phyloP scores from a whole-genome alignment of 331 rosid species.

The Ulmus americana region DNA sequence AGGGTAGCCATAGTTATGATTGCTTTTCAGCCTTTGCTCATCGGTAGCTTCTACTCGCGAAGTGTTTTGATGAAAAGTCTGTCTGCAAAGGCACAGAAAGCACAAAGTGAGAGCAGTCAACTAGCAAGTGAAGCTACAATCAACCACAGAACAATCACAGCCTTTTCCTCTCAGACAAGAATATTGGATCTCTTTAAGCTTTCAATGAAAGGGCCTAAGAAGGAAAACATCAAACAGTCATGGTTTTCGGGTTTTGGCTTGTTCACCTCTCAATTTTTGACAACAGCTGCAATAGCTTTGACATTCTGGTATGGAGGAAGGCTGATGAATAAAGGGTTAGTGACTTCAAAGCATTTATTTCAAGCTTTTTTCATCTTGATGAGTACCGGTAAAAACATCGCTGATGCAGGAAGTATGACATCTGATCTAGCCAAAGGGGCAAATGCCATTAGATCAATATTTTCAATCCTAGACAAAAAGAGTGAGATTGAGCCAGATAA shows the following conservation, averaged over 20 bases:
- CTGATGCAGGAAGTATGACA: conserved; percentile 71
- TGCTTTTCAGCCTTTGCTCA: conserved; percentile 62
- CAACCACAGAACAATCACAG: conserved; percentile 64
- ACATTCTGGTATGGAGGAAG: conserved; percentile 79
- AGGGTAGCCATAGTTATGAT: conserved; percentile 66
- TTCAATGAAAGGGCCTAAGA: conserved; percentile 51
- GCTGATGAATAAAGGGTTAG: conserved; percentile 33
- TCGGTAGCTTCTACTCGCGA: conserved; percentile 56
- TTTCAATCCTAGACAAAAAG: conserved; percentile 49
- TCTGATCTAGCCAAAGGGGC: conserved; percentile 69
- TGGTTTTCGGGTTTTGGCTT: conserved; percentile 60
- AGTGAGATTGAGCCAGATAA: conserved; percentile 61
- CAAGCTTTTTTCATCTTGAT: conserved; percentile 66
- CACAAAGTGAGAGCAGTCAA: conserved; percentile 61
- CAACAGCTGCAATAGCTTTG: conserved; percentile 52
- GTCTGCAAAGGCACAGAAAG: conserved; percentile 51
- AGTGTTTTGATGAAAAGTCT: conserved; percentile 51
- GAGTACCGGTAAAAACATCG: conserved; percentile 64
- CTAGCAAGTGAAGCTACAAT: conserved; percentile 70
- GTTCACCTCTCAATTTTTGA: conserved; percentile 54
- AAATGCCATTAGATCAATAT: conserved; percentile 50
- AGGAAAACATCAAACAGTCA: conserved; percentile 58
- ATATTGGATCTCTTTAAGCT: conserved; percentile 42
- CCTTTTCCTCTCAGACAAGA: conserved; percentile 64
- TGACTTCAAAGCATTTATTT: conserved; percentile 42